phyloP scores from a whole-genome alignment of 768 basidiomycete genomes.

The Coprinellus aureogranulatus region DNA sequence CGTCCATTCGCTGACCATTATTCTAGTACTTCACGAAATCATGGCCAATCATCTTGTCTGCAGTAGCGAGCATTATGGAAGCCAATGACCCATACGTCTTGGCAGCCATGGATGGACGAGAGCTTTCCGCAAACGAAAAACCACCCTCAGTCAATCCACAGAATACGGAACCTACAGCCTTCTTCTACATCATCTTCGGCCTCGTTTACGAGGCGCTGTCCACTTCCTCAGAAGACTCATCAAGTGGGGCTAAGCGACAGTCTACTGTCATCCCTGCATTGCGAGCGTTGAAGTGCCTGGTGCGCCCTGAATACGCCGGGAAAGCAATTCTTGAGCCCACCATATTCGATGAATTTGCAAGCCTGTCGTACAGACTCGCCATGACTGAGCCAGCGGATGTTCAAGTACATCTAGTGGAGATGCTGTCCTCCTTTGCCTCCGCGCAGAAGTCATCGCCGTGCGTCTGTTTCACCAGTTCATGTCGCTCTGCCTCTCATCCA shows the following conservation, averaged over 20 bases:
- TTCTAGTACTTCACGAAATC: constrained; percentile 25
- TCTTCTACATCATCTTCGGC: constrained; percentile 90
- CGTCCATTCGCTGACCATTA: neutral
- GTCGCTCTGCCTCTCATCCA: neutral
- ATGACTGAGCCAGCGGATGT: constrained; percentile 78
- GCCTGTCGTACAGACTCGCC: constrained; percentile 84
- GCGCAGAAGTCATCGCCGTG: constrained; percentile 29
- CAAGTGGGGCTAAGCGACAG: constrained; percentile 41
- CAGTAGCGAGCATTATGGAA: constrained; percentile 79
- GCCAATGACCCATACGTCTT: constrained; percentile 62
- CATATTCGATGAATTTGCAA: constrained; percentile 87
- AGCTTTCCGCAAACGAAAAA: constrained; percentile 28
- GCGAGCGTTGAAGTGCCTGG: constrained; percentile 75
- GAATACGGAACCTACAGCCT: constrained; percentile 64
- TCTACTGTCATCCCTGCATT: constrained; percentile 60
- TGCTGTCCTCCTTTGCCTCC: constrained; percentile 58
- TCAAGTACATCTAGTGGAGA: constrained; percentile 70
- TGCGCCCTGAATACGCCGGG: constrained; percentile 78
- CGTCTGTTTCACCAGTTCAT: constrained; percentile 7
- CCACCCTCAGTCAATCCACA: constrained; percentile 23
- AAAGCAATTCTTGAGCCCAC: constrained; percentile 75
- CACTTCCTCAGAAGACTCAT: constrained; percentile 59
- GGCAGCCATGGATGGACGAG: constrained; percentile 80
- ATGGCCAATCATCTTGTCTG: constrained; percentile 82
- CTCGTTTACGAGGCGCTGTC: constrained; percentile 89